These are phyloP conservation scores for Plantago coronopus DNA, from an alignment of 305 asterid species.

Conservation along the genomic window DNA sequence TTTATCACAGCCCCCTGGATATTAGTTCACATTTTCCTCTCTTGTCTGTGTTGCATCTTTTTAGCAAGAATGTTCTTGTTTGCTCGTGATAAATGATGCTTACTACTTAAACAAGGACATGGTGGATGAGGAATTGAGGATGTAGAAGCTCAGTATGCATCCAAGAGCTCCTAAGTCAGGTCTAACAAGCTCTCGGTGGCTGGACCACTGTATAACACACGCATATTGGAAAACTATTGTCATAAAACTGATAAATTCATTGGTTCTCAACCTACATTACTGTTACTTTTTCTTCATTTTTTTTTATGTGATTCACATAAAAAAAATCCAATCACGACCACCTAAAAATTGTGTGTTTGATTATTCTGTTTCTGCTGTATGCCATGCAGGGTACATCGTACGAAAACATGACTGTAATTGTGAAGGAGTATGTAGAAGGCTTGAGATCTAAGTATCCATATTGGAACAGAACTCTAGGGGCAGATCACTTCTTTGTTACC, in stretches of 20 bases:
- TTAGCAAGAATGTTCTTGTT: not conserved
- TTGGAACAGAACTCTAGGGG: conserved; percentile 97
- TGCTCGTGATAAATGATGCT: not conserved
- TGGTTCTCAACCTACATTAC: not conserved
- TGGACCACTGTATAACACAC: not conserved
- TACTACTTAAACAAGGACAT: too few relatives aligned
- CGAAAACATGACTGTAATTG: conserved; percentile 88
- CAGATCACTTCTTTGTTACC: conserved; percentile 90
- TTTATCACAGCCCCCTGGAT: not conserved
- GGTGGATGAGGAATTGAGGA: too few relatives aligned
- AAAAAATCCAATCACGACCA: too few relatives aligned
- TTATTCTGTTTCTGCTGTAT: not conserved
- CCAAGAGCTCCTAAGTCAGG: not conserved
- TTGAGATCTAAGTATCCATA: conserved; percentile 71
- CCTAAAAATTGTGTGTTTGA: not conserved
- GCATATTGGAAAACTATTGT: not conserved
- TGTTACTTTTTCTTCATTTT: not conserved
- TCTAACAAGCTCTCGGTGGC: not conserved
- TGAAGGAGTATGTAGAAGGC: conserved; percentile 72
- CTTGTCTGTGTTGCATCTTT: not conserved
- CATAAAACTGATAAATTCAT: not conserved
- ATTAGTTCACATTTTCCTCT: not conserved
- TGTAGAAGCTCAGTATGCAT: not conserved
- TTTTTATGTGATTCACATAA: too few relatives aligned
- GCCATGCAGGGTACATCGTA: conserved; percentile 83